Conservation (phyloP, 2,329 filamentous ascomycete species). For the Trichoderma asperellum region DNA sequence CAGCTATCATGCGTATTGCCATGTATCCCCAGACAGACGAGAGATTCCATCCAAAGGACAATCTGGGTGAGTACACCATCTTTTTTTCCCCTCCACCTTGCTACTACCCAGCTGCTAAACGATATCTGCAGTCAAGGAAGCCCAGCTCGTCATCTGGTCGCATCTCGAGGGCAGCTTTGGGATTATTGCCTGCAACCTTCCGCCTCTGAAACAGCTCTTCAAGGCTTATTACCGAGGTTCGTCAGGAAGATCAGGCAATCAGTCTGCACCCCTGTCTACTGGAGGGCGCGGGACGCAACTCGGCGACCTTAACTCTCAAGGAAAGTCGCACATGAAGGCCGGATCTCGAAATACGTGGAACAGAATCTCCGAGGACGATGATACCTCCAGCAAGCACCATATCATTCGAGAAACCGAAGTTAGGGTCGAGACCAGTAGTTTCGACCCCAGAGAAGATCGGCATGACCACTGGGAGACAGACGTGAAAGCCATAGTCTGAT, state of each 20-base stretch:
- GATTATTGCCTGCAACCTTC: slow-evolving; percentile 5
- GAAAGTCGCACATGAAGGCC: background rate
- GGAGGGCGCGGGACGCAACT: background rate
- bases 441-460: background rate
- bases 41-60: background rate
- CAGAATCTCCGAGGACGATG: background rate
- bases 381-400: background rate
- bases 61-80: background rate
- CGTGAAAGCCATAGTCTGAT: background rate
- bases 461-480: background rate
- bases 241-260: background rate
- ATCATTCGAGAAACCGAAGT: background rate
- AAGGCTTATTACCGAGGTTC: slow-evolving; percentile 1
- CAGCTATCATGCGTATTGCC: slow-evolving; percentile 12
- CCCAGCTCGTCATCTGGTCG: slow-evolving; percentile 10
- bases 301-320: background rate
- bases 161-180: slow-evolving; percentile 3
- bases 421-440: background rate
- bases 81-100: background rate
- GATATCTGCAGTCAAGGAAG: background rate
- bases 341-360: background rate
- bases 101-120: background rate
- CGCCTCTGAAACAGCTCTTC: slow-evolving; percentile 10
- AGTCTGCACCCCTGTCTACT: background rate
- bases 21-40: slow-evolving; percentile 6